phyloP scores from a whole-genome alignment of 2,329 filamentous ascomycete genomes.

The Canariomyces notabilis region DNA sequence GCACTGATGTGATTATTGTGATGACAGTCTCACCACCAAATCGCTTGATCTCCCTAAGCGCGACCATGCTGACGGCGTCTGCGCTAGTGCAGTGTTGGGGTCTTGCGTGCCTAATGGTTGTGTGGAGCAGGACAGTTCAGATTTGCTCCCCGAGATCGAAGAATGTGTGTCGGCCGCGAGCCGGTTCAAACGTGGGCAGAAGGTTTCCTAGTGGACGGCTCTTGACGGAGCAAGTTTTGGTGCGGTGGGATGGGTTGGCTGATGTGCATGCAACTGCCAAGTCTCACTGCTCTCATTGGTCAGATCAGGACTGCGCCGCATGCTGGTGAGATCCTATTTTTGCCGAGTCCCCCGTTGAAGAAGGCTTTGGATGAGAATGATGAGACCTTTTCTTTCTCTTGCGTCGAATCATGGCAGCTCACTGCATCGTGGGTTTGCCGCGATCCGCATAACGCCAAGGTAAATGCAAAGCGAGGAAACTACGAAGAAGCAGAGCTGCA shows the following conservation, averaged over 20 bases:
- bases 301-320: slow-evolving; percentile 17
- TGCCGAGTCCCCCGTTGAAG: slow-evolving; percentile 13
- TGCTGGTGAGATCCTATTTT: slow-evolving; percentile 27
- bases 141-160: no score
- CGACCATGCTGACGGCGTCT: neutral
- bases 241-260: slow-evolving; percentile 7
- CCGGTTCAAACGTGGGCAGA: neutral
- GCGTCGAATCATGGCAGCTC: neutral
- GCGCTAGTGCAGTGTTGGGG: neutral
- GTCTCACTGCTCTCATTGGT: slow-evolving; percentile 18
- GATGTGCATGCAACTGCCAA: slow-evolving; percentile 21
- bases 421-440: neutral
- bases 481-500: no score
- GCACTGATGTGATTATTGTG: no score
- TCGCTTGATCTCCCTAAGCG: neutral
- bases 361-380: slow-evolving; percentile 5
- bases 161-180: no score
- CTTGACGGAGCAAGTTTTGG: slow-evolving; percentile 2
- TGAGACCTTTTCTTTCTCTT: no score
- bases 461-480: no score
- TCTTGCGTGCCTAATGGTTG: neutral
- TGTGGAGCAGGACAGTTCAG: no score
- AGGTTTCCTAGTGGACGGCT: neutral
- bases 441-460: no score
- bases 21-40: neutral